Base-by-base conservation (phyloP, 352 stramenopile species). In the Phytophthora litchii region DNA sequence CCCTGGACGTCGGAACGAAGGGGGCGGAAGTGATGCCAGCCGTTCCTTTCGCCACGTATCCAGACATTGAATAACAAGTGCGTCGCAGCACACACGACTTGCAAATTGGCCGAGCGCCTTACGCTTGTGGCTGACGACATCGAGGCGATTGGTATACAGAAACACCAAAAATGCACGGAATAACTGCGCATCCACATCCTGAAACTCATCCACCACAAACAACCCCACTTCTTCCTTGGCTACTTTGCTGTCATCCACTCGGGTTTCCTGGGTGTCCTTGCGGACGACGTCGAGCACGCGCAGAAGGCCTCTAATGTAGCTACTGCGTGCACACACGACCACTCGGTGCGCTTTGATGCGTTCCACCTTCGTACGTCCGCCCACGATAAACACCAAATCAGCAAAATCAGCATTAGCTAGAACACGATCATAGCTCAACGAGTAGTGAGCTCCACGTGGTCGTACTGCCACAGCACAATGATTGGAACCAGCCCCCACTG, bases 81-180 rank as follows among this genome's bases (percentile, higher is more conserved):
- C 60, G 4, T 91, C 82, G 27, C 69, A 78, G 43, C 69, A 85
- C 32, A 89, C 74, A 35, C 73, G 74, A 50, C 54, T 54, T 0
- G 84, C 82, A 38, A 92, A 80, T n/a, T 76, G 62, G 1, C 61
- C 64, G 10, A 94, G 52, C 34, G 72, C 70, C 25, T 76, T 70
- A 32, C 78, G 68, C 58, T 91, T 91, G 57, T 94, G 82, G 13
- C 67, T 79, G 1, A 71, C 72, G 13, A 94, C 70, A 3, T 86
- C 69, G 3, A 92, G 53, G 20, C 80, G 82, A 35, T 83, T 79
- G 8, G 82, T 88, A 60, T 94, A 94, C 67, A 94, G 45, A 54
- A 78, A 94, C 17, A 47, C 25, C 38, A 94, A 60, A 40, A 89
- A 83, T n/a, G 82, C 74, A 16, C 71, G 78, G 31, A 91, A 79